These are phyloP conservation scores for Fragaria nilgerrensis DNA, from an alignment of 306 rosid species.

Conservation along the genomic window DNA sequence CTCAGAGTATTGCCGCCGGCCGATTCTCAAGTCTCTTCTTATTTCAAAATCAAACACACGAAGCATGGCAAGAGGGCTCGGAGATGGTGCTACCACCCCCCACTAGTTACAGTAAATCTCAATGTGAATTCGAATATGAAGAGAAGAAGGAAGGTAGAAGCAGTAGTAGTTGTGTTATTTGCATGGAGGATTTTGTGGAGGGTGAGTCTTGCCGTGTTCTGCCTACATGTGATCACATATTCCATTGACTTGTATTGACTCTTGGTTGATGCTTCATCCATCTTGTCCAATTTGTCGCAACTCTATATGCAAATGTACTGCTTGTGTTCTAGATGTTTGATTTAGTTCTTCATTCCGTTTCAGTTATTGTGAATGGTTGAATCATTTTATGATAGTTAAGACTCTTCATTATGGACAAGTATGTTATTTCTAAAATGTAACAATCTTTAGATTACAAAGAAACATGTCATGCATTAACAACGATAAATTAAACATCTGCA, in stretches of 20 bases:
- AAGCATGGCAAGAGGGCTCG: neutral
- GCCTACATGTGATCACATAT: slow-evolving; percentile 16
- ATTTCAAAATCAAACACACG: neutral
- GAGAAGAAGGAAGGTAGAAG: neutral
- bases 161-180: neutral
- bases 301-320: neutral
- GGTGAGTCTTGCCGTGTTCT: slow-evolving; percentile 13
- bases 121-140: neutral
- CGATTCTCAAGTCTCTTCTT: neutral
- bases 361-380: neutral
- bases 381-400: neutral
- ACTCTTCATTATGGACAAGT: neutral
- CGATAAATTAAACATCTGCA: no score
- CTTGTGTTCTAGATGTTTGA: neutral
- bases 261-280: slow-evolving; percentile 21
- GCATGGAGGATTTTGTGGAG: slow-evolving; percentile 23
- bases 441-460: no score
- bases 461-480: no score
- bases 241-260: slow-evolving; percentile 21
- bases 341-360: neutral
- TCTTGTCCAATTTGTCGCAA: slow-evolving; percentile 16
- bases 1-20: neutral
- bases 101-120: neutral
- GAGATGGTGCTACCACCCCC: neutral
- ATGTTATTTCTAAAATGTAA: no score